A percentile compares a stretch with the other conserved stretches of the same genome.
These are phyloP conservation scores for Chaetoceros tenuissimus DNA, from an alignment of 108 stramenopile genomes.

Conservation along the genomic window DNA sequence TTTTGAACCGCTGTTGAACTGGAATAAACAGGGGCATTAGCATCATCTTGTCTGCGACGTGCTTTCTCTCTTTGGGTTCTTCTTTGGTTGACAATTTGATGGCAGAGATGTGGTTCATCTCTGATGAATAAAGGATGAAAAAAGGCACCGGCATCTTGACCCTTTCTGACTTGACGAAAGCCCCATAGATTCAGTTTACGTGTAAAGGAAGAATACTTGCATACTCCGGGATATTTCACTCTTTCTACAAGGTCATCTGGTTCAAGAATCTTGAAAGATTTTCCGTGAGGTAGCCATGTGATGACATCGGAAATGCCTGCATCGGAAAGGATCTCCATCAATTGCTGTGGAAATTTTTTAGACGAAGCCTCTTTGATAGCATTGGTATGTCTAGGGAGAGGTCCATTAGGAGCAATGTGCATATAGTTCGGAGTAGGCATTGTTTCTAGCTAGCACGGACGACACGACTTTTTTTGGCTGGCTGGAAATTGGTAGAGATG, in stretches of 20 bases:
- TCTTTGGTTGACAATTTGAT: conserved; percentile 67
- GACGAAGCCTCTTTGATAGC: conserved; percentile 3
- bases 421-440: background rate
- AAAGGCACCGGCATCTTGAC: conserved; percentile 74
- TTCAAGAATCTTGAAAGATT: conserved; percentile 62
- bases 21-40: background rate
- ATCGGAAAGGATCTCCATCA: conserved; percentile 57
- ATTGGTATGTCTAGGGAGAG: background rate
- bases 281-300: conserved; percentile 74
- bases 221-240: conserved; percentile 25
- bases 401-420: background rate
- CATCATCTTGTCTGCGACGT: conserved; percentile 10
- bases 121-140: conserved; percentile 59
- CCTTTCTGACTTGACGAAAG: conserved; percentile 72
- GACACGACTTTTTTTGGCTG: conserved; percentile 3
- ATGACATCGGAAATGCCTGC: conserved; percentile 43
- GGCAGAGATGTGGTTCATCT: conserved; percentile 54
- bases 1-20: background rate
- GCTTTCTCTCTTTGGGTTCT: too few species aligned
- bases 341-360: conserved; percentile 65
- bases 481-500: conserved; percentile 5
- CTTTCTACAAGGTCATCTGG: conserved; percentile 63
- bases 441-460: too few species aligned
- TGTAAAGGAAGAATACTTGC: conserved; percentile 73
- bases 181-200: conserved; percentile 81